Base-by-base conservation (phyloP, 2,329 filamentous ascomycete species). In the Lachnellula suecica region DNA sequence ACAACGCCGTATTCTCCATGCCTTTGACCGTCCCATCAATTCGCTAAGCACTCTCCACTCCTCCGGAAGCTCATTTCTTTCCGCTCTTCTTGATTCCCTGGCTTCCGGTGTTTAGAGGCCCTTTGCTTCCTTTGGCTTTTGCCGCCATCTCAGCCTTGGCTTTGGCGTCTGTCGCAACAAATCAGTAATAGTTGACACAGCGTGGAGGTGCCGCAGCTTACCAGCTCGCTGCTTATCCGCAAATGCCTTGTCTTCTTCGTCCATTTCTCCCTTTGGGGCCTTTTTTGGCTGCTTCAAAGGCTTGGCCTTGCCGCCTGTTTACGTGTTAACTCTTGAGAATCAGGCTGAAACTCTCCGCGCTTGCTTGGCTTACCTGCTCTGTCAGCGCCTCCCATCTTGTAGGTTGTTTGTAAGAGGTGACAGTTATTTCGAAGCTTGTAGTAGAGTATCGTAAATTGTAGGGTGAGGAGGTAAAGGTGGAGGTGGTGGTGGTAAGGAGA, bases 61-160 rank as follows among this genome's bases (percentile, higher is more conserved):
- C 19, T 6, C 15, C 37, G 27, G 35, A 50, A 44, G 45, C 54
- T 56, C 51, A 96, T 86, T 97, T 96, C 88, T 97, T 96, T 73
- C 91, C 92, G 57, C 89, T 94, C 84, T 96, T 97, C 86, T 97
- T 97, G 79, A 97, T 96, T 58, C 91, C 91, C 75, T 95, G 90
- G 44, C 79, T 73, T 29, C 91, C 91, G 27, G 84, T 87, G 75
- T 91, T 92, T 70, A 97, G 71, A 34, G 93, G 92, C 3, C 93
- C 93, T 77, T 95, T 96, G 72, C 89, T 89, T 24, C 63, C 64
- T 66, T 88, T 87, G 42, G 89, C 87, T 76, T 90, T 89, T 56
- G 85, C 79, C n/a, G 87, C 84, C 74, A 95, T 70, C 9, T 91
- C 90, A 76, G 95, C 93, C 73, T 85, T 87, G 42, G 88, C 89